phyloP scores from a whole-genome alignment of 805 yeast species.

The Candida incommunis region DNA sequence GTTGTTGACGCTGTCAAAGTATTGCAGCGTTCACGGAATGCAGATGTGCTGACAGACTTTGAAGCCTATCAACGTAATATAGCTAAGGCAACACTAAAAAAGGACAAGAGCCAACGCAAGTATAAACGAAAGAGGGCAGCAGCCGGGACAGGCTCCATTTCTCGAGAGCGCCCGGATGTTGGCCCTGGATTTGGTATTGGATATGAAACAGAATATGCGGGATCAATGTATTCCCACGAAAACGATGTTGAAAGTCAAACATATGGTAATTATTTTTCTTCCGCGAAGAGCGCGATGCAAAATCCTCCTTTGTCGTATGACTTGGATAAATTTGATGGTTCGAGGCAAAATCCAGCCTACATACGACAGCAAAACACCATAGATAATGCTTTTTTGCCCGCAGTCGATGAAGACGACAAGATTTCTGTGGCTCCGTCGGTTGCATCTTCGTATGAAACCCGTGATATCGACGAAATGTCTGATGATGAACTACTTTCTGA shows the following conservation, averaged over 20 bases:
- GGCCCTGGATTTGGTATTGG: no score
- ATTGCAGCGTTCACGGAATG: conserved; percentile 4
- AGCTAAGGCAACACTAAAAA: conserved; percentile 11
- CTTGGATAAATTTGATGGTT: conserved; percentile 13
- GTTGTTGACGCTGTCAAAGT: conserved; percentile 9
- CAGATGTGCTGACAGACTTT: conserved; percentile 10
- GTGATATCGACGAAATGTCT: neutral
- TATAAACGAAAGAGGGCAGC: neutral
- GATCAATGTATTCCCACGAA: no score
- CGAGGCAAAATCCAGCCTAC: conserved; percentile 11
- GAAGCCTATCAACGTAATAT: conserved; percentile 13
- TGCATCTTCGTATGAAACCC: neutral
- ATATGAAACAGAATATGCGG: no score
- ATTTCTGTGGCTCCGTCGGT: conserved; percentile 1
- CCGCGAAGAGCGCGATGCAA: neutral
- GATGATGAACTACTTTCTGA: conserved; percentile 1
- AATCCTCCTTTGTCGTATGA: conserved; percentile 8
- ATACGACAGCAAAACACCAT: conserved; percentile 12
- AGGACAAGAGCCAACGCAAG: conserved; percentile 8
- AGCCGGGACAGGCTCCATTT: no score
- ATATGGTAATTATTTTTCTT: conserved; percentile 13
- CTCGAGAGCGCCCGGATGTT: no score
- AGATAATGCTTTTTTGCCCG: conserved; percentile 3
- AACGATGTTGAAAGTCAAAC: neutral
- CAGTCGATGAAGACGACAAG: conserved; percentile 1